Conservation (phyloP, 345 rosid species). For the Fremontodendron californicum region DNA sequence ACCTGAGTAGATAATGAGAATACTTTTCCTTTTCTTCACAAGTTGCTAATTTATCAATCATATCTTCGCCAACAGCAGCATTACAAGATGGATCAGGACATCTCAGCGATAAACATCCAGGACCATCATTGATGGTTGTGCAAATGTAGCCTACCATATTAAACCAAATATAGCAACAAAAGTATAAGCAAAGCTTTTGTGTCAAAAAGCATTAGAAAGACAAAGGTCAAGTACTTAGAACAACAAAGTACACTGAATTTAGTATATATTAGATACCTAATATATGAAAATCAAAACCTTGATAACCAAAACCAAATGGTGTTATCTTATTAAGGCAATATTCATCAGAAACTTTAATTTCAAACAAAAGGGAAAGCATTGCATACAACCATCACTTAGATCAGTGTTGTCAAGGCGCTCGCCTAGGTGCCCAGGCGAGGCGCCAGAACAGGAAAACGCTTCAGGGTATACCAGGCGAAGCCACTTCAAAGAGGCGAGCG, state of each 20-base stretch:
- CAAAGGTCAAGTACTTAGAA: background rate
- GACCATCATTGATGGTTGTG: slow-evolving; percentile 79
- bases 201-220: background rate
- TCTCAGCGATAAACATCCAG: slow-evolving; percentile 82
- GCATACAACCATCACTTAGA: background rate
- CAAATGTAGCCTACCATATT: slow-evolving; percentile 62
- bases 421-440: no score
- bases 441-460: no score
- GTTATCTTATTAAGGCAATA: background rate
- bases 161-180: slow-evolving; percentile 1
- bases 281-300: background rate
- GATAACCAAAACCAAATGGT: background rate
- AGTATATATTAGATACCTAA: background rate
- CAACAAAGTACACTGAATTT: background rate
- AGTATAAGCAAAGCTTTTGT: background rate
- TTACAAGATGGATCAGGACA: slow-evolving; percentile 87
- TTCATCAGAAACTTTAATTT: background rate
- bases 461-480: no score
- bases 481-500: no score
- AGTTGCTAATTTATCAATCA: slow-evolving; percentile 60
- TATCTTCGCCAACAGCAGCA: slow-evolving; percentile 74
- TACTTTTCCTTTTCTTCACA: slow-evolving; percentile 71
- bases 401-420: no score
- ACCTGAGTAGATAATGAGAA: slow-evolving; percentile 73
- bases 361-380: background rate